phyloP scores from a whole-genome alignment of 345 rosid genomes.

The Nasturtium officinale region DNA sequence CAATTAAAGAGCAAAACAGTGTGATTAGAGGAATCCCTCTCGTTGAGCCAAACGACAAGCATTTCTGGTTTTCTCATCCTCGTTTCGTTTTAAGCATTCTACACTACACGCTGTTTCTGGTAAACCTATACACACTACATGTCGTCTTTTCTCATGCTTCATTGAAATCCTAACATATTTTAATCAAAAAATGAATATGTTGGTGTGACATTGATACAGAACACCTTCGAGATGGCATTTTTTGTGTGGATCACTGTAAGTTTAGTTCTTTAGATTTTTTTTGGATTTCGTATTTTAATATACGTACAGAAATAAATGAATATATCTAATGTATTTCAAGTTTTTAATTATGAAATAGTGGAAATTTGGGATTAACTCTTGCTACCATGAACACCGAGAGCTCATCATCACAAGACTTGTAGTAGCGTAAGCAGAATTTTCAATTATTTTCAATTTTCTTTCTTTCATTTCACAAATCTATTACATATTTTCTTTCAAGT shows the following conservation, averaged over 20 bases:
- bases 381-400: conserved; percentile 56
- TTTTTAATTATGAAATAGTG: conserved; percentile 47
- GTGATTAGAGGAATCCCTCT: conserved; percentile 54
- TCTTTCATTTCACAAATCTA: neutral
- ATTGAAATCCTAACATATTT: neutral
- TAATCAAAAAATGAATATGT: neutral
- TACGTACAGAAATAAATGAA: no score
- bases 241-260: conserved; percentile 75
- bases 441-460: neutral
- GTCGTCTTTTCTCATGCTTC: neutral
- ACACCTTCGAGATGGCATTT: conserved; percentile 75
- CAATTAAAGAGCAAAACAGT: conserved; percentile 39
- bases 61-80: conserved; percentile 63
- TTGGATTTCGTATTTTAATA: neutral
- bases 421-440: conserved; percentile 60
- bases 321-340: neutral
- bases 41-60: conserved; percentile 57
- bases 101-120: conserved; percentile 57
- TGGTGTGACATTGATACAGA: conserved; percentile 52
- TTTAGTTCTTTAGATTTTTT: neutral
- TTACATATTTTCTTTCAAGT: neutral
- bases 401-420: conserved; percentile 53
- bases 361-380: conserved; percentile 56
- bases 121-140: conserved; percentile 15
- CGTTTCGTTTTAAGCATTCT: conserved; percentile 49